Base-by-base conservation (phyloP, 1,284 basidiomycete species). In the Leccinum subspadiceum region DNA sequence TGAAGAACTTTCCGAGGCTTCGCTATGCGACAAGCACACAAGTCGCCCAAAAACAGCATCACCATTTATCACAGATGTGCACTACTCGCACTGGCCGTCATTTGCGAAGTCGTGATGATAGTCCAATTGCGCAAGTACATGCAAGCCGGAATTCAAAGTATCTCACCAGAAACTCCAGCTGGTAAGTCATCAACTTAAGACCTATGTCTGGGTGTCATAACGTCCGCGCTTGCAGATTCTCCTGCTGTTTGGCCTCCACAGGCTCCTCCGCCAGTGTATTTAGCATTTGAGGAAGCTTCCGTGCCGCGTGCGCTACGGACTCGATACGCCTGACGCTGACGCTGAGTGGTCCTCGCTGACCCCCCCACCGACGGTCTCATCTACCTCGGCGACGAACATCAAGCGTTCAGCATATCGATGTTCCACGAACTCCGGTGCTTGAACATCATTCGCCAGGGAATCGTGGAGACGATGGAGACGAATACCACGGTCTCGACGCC, bases 401-500 rank as follows among this genome's bases (percentile, higher is more conserved):
- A 39, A 10, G n/a, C 10, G 2, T 57, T 46, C 31, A 57, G 57
- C 7, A 58, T 58, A 58, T 58, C 53, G 31, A 58, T 57, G 57
- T 58, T 22, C 31, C 54, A 57, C 41, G 57, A 57, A 26, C 57
- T 57, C 9, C 54, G 57, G 4, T 58, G 57, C 31, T 48, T 56
- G 41, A 48, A 57, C 8, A 20, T 58, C 20, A 26, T 58, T 55
- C 57, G 57, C 29, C 26, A 58, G 9, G 57, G 52, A 13, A 22
- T 58, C 52, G 6, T 46, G 31, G 51, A 58, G 39, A 15, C 29
- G 10, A 55, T 58, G 22, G 10, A 56, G 26, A 37, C 51, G 29
- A 46, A 58, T 10, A 4, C 13, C 20, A 56, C 57, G 15, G 8
- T 46, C 29, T 46, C 57, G 1, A 20, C 29, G 6, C 44, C 46